Evolutionary conservation across 2,329 filamentous ascomycete species (phyloP).

Genomic region (Ophiostoma montium): DNA sequence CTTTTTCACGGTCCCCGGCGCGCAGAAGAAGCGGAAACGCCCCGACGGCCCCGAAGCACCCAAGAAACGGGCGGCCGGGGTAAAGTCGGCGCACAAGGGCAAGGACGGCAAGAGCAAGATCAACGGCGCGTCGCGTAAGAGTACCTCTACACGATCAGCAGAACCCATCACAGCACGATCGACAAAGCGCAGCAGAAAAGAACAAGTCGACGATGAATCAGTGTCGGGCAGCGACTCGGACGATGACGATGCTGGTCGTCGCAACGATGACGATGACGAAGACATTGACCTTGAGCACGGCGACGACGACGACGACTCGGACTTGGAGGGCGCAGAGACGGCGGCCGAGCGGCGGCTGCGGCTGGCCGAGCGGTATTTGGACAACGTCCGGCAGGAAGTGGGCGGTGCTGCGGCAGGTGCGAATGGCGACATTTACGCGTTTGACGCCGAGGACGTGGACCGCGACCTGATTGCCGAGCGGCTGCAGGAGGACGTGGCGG

Average conservation of each 20-base stretch:
- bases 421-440: conserved; percentile 55
- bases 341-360: conserved; percentile 75
- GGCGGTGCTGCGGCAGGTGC: conserved; percentile 22
- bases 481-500: conserved; percentile 81
- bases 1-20: conserved; percentile 82
- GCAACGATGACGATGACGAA: conserved; percentile 56
- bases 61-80: conserved; percentile 42
- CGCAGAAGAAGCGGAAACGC: conserved; percentile 84
- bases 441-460: conserved; percentile 90
- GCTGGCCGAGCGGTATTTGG: conserved; percentile 82
- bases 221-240: conserved; percentile 38
- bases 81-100: not conserved
- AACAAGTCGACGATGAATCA: conserved; percentile 25
- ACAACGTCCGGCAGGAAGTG: conserved; percentile 73
- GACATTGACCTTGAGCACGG: conserved; percentile 34
- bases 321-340: conserved; percentile 70
- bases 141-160: not conserved
- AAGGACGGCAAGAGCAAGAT: not conserved
- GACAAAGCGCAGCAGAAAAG: not conserved
- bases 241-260: conserved; percentile 57
- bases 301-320: conserved; percentile 26
- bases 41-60: conserved; percentile 36
- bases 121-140: no score
- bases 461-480: conserved; percentile 81
- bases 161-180: not conserved